phyloP scores from a whole-genome alignment of 2,329 filamentous ascomycete genomes.

The Trichoderma oligosporum region DNA sequence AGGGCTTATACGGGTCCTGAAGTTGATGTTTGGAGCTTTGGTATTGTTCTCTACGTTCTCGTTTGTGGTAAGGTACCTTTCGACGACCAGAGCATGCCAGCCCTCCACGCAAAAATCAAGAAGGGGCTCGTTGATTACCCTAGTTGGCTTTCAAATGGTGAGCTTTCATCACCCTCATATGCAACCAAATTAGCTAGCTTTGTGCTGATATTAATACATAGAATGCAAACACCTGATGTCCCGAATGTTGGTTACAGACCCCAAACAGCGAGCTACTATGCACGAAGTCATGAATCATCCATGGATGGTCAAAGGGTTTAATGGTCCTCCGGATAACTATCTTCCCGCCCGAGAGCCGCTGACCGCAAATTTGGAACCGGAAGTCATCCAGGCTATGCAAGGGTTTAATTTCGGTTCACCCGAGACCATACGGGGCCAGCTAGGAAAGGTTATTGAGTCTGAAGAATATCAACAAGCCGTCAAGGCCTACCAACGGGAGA shows the following conservation, averaged over 20 bases:
- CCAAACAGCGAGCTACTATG: constrained; percentile 78
- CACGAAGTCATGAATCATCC: constrained; percentile 91
- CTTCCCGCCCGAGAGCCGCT: constrained; percentile 79
- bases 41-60: constrained; percentile 93
- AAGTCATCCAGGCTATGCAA: constrained; percentile 89
- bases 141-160: constrained; percentile 84
- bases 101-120: constrained; percentile 97
- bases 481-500: constrained; percentile 65
- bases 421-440: constrained; percentile 75
- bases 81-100: constrained; percentile 98
- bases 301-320: constrained; percentile 94
- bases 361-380: constrained; percentile 75
- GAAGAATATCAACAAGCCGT: constrained; percentile 89
- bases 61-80: constrained; percentile 98
- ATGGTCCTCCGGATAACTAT: constrained; percentile 80
- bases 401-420: constrained; percentile 94
- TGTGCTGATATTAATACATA: constrained; percentile 35
- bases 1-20: constrained; percentile 93
- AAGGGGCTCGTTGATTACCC: constrained; percentile 95
- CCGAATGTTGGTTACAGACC: constrained; percentile 93
- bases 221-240: constrained; percentile 93
- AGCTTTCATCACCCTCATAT: constrained; percentile 34
- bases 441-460: constrained; percentile 83
- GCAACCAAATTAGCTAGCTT: too few relatives aligned
- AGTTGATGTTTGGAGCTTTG: constrained; percentile 98